Conservation (phyloP, 2,329 filamentous ascomycete genomes). For the Paecilomyces formosus region DNA sequence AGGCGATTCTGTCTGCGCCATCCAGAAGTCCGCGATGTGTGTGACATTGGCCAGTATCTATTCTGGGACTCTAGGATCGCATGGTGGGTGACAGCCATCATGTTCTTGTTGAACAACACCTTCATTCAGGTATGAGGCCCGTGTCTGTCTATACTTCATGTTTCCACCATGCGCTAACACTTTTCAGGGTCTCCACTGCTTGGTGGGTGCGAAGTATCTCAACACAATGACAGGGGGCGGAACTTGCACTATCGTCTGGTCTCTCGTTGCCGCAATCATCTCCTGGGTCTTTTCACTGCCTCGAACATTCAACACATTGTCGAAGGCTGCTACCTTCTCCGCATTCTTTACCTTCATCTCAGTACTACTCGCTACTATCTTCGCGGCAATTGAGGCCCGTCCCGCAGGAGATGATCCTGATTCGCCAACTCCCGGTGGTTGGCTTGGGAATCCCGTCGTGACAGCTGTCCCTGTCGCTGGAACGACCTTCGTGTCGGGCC, state of each 20-base stretch:
- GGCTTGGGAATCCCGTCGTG: constrained; percentile 57
- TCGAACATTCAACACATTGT: constrained; percentile 73
- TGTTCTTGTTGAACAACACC: constrained; percentile 92
- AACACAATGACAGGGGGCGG: constrained; percentile 75
- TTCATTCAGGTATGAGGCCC: constrained; percentile 62
- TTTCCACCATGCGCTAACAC: not conserved
- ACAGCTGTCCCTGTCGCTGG: constrained; percentile 59
- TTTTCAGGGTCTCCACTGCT: constrained; percentile 65
- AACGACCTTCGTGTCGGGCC: constrained; percentile 72
- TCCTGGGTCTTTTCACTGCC: constrained; percentile 76
- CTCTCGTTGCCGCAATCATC: constrained; percentile 64
- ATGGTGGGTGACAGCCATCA: constrained; percentile 63
- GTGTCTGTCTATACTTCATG: not conserved
- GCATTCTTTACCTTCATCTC: constrained; percentile 87
- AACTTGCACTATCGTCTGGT: constrained; percentile 73
- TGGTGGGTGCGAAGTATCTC: constrained; percentile 77
- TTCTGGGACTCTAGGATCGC: constrained; percentile 77
- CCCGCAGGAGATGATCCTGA: constrained; percentile 59
- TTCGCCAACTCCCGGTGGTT: constrained; percentile 17
- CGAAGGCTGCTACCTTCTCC: constrained; percentile 69
- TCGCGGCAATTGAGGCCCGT: constrained; percentile 67
- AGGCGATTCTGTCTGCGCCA: constrained; percentile 89
- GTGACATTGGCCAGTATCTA: constrained; percentile 90
- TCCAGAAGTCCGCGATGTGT: constrained; percentile 85
- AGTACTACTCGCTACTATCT: constrained; percentile 74